Percentiles rank a stretch among this genome's conserved stretches.
These are phyloP conservation scores for Hyphopichia burtonii DNA, from an alignment of 1,139 yeast genomes.

Conservation along the genomic window DNA sequence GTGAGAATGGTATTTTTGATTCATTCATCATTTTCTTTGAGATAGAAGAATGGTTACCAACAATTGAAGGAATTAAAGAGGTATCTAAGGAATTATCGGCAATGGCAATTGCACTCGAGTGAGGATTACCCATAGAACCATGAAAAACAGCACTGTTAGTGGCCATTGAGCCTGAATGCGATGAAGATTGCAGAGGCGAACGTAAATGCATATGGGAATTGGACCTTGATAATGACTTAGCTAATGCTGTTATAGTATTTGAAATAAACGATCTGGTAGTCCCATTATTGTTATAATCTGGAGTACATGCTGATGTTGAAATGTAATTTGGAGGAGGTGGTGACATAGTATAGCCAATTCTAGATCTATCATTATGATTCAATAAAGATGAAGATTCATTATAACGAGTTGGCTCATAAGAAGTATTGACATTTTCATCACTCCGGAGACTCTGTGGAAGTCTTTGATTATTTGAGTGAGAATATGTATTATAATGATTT, in stretches of 20 bases:
- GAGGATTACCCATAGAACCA: not conserved
- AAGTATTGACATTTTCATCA: not conserved
- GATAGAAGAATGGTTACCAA: constrained; percentile 41
- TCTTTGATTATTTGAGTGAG: not conserved
- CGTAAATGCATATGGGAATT: constrained; percentile 4
- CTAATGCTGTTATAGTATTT: constrained; percentile 17
- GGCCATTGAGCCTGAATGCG: constrained; percentile 5
- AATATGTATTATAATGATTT: constrained; percentile 2
- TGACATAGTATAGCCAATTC: constrained; percentile 6
- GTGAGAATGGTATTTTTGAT: constrained; percentile 41
- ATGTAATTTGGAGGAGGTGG: constrained; percentile 31
- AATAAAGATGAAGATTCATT: constrained; percentile 9
- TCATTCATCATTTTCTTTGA: constrained; percentile 37
- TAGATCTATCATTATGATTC: not conserved
- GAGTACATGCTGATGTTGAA: constrained; percentile 9
- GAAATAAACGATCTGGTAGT: constrained; percentile 8
- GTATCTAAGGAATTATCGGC: constrained; percentile 24
- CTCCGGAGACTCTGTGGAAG: not conserved
- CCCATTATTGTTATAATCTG: not conserved
- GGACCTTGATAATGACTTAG: constrained; percentile 19
- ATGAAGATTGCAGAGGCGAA: constrained; percentile 8
- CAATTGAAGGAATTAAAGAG: constrained; percentile 41
- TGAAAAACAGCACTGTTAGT: not conserved
- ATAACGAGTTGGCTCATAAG: not conserved
- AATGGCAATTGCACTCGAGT: not conserved